These are phyloP conservation scores for Monosporascus sp. DNA, from an alignment of 2,329 filamentous ascomycete genomes.

Conservation along the genomic window DNA sequence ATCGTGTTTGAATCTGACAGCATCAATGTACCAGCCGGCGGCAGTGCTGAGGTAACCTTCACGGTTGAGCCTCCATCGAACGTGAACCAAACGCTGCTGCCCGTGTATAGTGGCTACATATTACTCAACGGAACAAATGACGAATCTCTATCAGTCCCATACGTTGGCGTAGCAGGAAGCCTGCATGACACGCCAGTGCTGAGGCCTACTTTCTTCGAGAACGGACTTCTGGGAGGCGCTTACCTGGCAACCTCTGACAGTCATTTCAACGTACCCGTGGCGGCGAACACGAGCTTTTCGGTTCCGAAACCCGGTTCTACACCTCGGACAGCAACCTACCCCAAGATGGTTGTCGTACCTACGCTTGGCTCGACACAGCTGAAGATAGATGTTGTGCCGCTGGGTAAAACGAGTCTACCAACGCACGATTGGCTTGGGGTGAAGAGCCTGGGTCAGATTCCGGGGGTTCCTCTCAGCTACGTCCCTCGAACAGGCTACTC, in stretches of 20 bases:
- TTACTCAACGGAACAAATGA: slow-evolving; percentile 35
- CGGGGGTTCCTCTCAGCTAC: not conserved
- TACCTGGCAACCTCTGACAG: not conserved
- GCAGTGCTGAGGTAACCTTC: slow-evolving; percentile 11
- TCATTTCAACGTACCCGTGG: not conserved
- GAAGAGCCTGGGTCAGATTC: not conserved
- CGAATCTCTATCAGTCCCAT: slow-evolving; percentile 32
- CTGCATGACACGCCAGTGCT: slow-evolving; percentile 6
- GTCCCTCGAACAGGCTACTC: not conserved
- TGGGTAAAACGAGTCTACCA: not conserved
- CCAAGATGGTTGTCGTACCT: not conserved
- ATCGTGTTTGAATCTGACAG: slow-evolving; percentile 9
- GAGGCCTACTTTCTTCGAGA: not conserved
- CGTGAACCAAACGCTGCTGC: slow-evolving; percentile 29
- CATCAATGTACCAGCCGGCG: slow-evolving; percentile 14
- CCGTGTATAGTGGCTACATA: slow-evolving; percentile 38
- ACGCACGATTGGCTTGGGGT: not conserved
- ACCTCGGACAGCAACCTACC: not conserved
- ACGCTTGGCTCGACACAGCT: not conserved
- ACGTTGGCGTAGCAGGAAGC: slow-evolving; percentile 34
- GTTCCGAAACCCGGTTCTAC: not conserved
- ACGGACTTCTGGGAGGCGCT: not conserved
- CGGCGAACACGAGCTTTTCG: slow-evolving; percentile 1
- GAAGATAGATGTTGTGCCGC: not conserved
- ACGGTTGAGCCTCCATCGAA: slow-evolving; percentile 15